These are phyloP conservation scores for Saccharomycopsis sp. DNA, from an alignment of 805 yeast species.

Conservation along the genomic window DNA sequence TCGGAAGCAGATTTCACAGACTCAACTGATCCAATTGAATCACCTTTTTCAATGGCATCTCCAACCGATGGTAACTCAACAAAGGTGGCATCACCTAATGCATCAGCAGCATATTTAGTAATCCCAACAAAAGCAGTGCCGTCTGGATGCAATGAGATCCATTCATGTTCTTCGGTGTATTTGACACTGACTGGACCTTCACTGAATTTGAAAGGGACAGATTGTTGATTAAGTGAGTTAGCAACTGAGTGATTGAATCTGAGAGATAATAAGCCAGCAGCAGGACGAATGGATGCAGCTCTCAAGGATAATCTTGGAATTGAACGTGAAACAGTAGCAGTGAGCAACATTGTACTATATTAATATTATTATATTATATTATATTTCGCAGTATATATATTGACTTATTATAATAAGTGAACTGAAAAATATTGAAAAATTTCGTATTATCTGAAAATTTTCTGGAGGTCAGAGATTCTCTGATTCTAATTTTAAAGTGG, in stretches of 20 bases:
- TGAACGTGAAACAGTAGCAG: constrained; percentile 11
- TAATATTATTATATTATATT: no score
- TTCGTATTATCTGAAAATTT: no score
- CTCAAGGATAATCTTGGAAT: constrained; percentile 2
- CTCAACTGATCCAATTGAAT: constrained; percentile 87
- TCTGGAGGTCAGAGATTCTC: no score
- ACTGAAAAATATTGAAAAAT: no score
- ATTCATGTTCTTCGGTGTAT: constrained; percentile 89
- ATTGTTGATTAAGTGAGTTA: constrained; percentile 11
- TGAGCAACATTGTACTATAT: constrained; percentile 3
- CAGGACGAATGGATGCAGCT: background rate
- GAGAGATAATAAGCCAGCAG: background rate
- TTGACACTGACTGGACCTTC: constrained; percentile 33
- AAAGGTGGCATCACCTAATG: constrained; percentile 93
- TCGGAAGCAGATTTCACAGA: constrained; percentile 92
- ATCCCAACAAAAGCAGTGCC: constrained; percentile 83
- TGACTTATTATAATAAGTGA: no score
- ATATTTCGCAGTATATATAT: no score
- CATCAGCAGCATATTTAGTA: constrained; percentile 91
- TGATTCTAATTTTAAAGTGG: no score
- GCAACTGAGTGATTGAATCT: constrained; percentile 19
- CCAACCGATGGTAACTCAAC: constrained; percentile 83
- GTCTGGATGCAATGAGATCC: constrained; percentile 83
- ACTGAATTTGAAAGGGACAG: constrained; percentile 18
- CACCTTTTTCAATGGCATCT: constrained; percentile 58